A percentile compares a stretch with the other conserved stretches of the same genome.
Evolutionary conservation across 208 protist genomes (phyloP).

Genomic region (Leishmania mexicana): DNA sequence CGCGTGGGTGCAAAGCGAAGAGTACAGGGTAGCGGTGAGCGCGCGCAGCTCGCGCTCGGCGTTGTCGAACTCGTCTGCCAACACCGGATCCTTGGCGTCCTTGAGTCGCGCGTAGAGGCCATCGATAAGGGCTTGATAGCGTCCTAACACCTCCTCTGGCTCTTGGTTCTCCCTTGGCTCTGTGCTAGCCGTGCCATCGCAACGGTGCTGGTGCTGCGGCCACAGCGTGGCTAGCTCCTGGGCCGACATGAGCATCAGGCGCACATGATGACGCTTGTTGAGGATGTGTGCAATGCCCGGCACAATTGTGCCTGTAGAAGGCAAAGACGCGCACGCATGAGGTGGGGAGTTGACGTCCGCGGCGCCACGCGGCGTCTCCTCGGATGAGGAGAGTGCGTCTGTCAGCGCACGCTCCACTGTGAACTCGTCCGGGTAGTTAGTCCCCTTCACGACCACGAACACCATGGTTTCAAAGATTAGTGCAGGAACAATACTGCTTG

Average conservation of each 20-base stretch:
- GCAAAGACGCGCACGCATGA: neutral
- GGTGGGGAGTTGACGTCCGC: neutral
- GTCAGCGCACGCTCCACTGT: conserved; percentile 42
- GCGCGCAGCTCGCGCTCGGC: conserved; percentile 38
- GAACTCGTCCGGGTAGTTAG: conserved; percentile 82
- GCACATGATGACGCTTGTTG: conserved; percentile 77
- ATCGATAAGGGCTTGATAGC: conserved; percentile 40
- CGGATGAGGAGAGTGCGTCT: conserved; percentile 22
- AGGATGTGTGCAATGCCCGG: conserved; percentile 54
- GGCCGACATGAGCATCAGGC: conserved; percentile 65
- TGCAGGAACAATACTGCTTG: neutral
- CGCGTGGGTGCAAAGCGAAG: conserved; percentile 44
- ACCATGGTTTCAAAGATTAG: conserved; percentile 50
- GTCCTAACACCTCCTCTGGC: neutral
- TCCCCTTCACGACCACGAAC: conserved; percentile 77
- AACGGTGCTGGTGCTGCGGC: neutral
- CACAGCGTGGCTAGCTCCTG: conserved; percentile 48
- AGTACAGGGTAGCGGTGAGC: conserved; percentile 50
- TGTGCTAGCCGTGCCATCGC: neutral
- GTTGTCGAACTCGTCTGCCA: conserved; percentile 42
- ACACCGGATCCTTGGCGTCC: conserved; percentile 39
- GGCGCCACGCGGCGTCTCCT: neutral
- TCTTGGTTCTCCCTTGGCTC: neutral
- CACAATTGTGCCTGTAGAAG: conserved; percentile 19
- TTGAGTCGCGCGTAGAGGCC: conserved; percentile 41